Conservation (phyloP, 306 rosid genomes). For the Quillaja saponaria region DNA sequence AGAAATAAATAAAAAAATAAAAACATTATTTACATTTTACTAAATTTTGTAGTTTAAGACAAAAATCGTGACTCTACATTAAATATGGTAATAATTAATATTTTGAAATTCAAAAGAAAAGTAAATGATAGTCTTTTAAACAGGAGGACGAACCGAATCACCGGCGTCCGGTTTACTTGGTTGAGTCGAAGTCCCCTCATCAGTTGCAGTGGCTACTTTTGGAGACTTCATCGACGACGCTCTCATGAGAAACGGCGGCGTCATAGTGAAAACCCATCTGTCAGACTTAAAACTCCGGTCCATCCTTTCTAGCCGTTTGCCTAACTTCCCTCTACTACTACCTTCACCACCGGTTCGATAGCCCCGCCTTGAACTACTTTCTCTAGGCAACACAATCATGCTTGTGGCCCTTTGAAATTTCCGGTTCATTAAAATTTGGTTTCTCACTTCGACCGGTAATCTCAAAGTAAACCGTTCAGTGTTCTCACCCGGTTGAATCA, state of each 20-base stretch:
- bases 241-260: constrained; percentile 62
- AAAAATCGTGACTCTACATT: background rate
- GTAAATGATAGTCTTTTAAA: no score
- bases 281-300: constrained; percentile 65
- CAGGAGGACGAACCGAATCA: constrained; percentile 44
- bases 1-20: no score
- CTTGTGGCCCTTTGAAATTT: constrained; percentile 63
- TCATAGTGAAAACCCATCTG: constrained; percentile 61
- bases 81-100: no score
- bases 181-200: constrained; percentile 40
- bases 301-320: constrained; percentile 36
- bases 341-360: constrained; percentile 57
- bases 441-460: constrained; percentile 70
- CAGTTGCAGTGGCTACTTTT: constrained; percentile 29
- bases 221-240: constrained; percentile 65
- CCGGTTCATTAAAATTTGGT: constrained; percentile 51
- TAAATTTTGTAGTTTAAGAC: background rate
- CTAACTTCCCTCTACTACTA: constrained; percentile 49
- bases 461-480: constrained; percentile 81
- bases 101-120: no score
- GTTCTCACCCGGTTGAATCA: constrained; percentile 68
- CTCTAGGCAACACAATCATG: constrained; percentile 53
- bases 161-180: constrained; percentile 28
- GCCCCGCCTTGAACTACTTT: constrained; percentile 60
- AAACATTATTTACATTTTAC: no score